phyloP scores from a whole-genome alignment of 768 basidiomycete genomes.

The Boletus subparvulus region DNA sequence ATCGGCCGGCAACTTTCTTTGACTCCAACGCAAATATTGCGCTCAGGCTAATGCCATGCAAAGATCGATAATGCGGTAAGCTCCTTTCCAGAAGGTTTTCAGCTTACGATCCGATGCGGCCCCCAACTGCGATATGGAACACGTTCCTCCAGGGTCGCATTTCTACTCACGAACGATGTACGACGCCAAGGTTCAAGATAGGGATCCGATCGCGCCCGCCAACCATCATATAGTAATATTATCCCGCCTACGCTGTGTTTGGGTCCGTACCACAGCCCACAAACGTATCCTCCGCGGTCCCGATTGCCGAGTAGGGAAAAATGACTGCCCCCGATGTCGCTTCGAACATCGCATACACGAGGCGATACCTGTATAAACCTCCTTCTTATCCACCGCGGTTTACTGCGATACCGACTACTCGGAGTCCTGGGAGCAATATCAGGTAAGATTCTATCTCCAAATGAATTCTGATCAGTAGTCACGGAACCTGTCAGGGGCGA shows the following conservation, averaged over 20 bases:
- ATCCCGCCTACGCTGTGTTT: not conserved
- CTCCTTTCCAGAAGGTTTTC: not conserved
- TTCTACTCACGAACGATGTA: not conserved
- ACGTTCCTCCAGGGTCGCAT: not conserved
- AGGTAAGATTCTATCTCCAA: not conserved
- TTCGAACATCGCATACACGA: constrained; percentile 1
- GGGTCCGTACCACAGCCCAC: not conserved
- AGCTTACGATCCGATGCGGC: not conserved
- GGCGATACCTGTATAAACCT: not conserved
- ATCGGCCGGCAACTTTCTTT: not conserved
- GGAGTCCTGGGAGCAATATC: not conserved
- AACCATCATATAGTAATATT: not conserved
- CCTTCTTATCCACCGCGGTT: not conserved
- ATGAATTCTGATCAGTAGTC: not conserved
- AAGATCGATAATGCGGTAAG: not conserved
- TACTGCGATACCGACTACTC: not conserved
- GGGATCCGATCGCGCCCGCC: not conserved
- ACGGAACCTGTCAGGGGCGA: not conserved
- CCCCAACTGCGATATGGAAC: not conserved
- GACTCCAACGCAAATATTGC: not conserved
- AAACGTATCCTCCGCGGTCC: not conserved
- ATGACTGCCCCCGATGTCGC: not conserved
- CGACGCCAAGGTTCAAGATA: not conserved
- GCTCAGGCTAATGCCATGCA: not conserved
- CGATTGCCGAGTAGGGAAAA: not conserved